Evolutionary conservation across 169 alveolate species (phyloP).

Genomic region (Plasmodium knowlesi): DNA sequence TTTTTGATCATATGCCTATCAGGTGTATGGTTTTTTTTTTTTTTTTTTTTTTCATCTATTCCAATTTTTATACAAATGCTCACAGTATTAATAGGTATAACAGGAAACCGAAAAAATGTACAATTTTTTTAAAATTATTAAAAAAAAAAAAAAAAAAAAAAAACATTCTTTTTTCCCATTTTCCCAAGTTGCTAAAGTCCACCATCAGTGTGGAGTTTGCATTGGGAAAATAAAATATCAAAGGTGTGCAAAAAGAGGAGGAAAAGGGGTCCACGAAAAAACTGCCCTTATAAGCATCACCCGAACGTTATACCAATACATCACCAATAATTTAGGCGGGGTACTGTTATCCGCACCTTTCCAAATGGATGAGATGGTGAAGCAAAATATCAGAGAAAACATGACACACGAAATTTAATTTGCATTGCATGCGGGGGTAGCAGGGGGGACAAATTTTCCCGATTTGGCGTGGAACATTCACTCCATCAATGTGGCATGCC

Average conservation of each 20-base stretch:
- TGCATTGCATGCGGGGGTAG: neutral
- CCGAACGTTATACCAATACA: too few species aligned
- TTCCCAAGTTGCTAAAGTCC: neutral
- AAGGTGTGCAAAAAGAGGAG: neutral
- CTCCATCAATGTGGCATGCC: neutral
- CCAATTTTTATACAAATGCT: neutral
- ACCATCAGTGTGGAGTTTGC: neutral
- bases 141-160: neutral
- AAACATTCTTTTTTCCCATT: too few species aligned
- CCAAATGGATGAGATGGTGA: too few species aligned
- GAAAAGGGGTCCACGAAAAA: too few species aligned
- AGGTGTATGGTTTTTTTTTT: constrained; percentile 3
- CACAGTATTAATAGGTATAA: neutral
- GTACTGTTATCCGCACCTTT: too few species aligned
- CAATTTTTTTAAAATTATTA: neutral
- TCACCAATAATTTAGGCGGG: too few species aligned
- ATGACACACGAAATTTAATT: neutral
- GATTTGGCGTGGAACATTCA: neutral
- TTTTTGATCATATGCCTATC: neutral
- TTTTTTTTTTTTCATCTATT: neutral
- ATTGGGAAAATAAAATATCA: neutral
- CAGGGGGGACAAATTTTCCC: too few species aligned
- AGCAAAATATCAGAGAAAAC: too few species aligned
- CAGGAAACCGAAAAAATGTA: neutral
- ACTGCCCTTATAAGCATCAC: too few species aligned